Base-by-base conservation (phyloP, 1,139 yeast species). In the Candida glucosophila region DNA sequence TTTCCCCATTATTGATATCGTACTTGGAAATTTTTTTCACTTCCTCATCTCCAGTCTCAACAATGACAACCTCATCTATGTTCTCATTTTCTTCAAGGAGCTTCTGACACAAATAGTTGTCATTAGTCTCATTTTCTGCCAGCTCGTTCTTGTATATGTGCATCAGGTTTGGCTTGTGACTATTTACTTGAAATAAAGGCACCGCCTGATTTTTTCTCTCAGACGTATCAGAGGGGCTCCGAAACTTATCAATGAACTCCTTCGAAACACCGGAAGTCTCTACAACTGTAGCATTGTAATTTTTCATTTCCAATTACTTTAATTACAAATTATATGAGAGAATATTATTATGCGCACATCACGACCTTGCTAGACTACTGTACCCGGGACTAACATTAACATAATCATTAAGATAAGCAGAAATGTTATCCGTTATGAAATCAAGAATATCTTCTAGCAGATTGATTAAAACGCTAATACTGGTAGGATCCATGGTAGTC, bases 401-500 rank as follows among this genome's bases (percentile, higher is more conserved):
- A 37, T 72, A 63, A 12, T 63, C 58, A 22, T 65, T 61, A 26
- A 58, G 55, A 40, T 73, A 59, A 5, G 48, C 49, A 22, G 60
- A 58, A 37, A 79, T 35, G 44, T 65, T 75, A 28, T 49, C 52
- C 26, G 70, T 54, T 14, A 82, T 51, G 31, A 53, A 70, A 25
- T 71, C 76, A 30, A 81, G 41, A 27, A 79, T 68, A 4, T 54
- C 64, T 28, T 67, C 65, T 30, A 78, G 38, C 30, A 61, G 62
- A 16, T 40, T 43, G 24, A 60, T 37, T 29, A 64, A 49, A 9
- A 70, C 69, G 4, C 59, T 61, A n/a, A 80, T 59, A 29, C 90
- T 76, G 31, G 76, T 77, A 12, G 73, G 64, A 43, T 88, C 96
- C 90, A 88, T 83, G 8, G 77, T 59, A 0, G 95, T 75, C 36